Conservation (phyloP, 2,329 filamentous ascomycete genomes). For the Diplocarpon rosae region DNA sequence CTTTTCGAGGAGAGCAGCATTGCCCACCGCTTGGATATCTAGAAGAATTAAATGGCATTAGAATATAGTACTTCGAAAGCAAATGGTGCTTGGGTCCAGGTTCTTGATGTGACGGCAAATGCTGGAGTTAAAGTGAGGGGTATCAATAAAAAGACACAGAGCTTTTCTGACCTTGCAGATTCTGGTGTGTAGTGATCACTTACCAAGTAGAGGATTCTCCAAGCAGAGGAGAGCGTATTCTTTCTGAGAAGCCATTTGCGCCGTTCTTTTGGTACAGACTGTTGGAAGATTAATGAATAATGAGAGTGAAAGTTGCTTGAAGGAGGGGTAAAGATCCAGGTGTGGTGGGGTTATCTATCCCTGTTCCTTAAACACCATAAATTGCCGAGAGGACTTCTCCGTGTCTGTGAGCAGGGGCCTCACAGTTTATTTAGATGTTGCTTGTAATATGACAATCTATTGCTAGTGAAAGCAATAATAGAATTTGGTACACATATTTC, state of each 20-base stretch:
- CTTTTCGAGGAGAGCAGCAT: constrained; percentile 78
- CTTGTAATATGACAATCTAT: no score
- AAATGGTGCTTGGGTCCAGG: background rate
- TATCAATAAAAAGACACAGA: background rate
- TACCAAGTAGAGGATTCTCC: constrained; percentile 95
- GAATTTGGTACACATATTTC: no score
- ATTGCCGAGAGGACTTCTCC: no score
- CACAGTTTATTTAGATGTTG: no score
- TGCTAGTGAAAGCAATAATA: no score
- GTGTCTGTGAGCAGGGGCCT: no score
- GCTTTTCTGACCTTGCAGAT: background rate
- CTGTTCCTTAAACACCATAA: no score
- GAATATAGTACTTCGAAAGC: background rate
- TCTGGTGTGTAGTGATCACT: constrained; percentile 23
- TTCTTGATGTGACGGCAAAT: background rate
- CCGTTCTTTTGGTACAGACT: constrained; percentile 18
- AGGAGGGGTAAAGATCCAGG: background rate
- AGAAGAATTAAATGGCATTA: constrained; percentile 2
- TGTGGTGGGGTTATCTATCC: constrained; percentile 14
- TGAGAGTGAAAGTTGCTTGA: background rate
- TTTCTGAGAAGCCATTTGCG: constrained; percentile 59
- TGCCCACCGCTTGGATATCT: constrained; percentile 87
- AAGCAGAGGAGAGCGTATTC: constrained; percentile 85
- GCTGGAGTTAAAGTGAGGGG: background rate
- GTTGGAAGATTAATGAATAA: background rate